Evolutionary conservation across 2,329 filamentous ascomycete genomes (phyloP), one percentile per base, ranked within the genome.

Genomic region (Apiospora sp.): DNA sequence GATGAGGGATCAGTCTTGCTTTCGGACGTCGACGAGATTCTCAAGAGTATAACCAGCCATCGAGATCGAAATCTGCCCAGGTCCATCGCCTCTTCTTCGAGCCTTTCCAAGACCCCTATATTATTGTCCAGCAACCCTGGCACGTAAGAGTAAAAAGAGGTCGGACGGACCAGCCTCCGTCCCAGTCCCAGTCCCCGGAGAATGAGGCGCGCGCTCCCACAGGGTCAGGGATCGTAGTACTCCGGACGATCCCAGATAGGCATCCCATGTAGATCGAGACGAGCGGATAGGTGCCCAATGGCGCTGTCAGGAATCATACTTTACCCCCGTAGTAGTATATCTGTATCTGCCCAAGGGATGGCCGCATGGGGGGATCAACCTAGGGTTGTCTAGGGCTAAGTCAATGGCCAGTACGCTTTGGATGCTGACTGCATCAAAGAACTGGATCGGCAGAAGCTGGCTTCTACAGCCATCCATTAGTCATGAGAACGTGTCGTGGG

Each of bases 181-280:
- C 30, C 58, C 58, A 30, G 3, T 37, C 37, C 37, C 37, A 41
- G 37, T 41, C 8, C 37, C 37, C 37, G 8, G 14, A 34, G 22
- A n/a, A 41, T 30, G 37, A 16, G 54, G 19, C 16, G 16, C 37
- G 37, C 7, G 37, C 37, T 30, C 27, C 16, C 54, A 30, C 3
- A 24, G 58, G 58, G n/a, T 41, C 58, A 64, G 58, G 58, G 58
- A 8, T 64, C 58, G 58, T 41, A n/a, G 19, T 10, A 41, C 58
- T 64, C 30, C 34, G 58, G 58, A 64, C 34, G 34, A 41, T 41
- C 58, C 34, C 34, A n/a, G 34, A 41, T 64, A 41, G 13, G 34
- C 19, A 64, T 64, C 34, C 58, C 34, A 64, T 64, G 34, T 64
- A 64, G 58, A 64, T 41, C 58, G 5, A 22, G 58, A 41, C 34